phyloP scores from a whole-genome alignment of 108 stramenopile genomes.

The Aurantiochytrium sp. region DNA sequence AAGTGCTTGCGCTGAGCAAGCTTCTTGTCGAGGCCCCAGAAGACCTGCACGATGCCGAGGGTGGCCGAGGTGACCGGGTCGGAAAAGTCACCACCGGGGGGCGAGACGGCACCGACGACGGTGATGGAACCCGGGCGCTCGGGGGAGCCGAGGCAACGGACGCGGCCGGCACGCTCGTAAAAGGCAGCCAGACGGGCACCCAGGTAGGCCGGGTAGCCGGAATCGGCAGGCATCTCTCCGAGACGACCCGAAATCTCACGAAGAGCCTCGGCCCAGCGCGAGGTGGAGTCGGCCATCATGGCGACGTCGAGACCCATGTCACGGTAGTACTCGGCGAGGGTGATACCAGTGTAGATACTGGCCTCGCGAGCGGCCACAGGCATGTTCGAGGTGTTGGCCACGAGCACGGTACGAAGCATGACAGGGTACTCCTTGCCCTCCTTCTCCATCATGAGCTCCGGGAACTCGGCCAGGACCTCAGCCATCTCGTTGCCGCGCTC shows the following conservation, averaged over 20 bases:
- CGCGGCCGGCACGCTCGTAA: conserved; percentile 99
- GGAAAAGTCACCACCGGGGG: conserved; percentile 98
- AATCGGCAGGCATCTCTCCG: conserved; percentile 99
- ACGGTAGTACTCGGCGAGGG: conserved; percentile 93
- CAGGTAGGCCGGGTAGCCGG: conserved; percentile 98
- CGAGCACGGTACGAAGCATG: conserved; percentile 99
- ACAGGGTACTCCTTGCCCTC: conserved; percentile 86
- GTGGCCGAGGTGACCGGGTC: conserved; percentile 99
- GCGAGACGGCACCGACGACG: conserved; percentile 97
- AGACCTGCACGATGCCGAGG: conserved; percentile 98
- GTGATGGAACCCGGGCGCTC: conserved; percentile 94
- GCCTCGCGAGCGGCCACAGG: conserved; percentile 99
- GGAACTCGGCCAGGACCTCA: conserved; percentile 98
- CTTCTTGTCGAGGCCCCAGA: conserved; percentile 99
- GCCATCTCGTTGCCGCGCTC: conserved; percentile 99
- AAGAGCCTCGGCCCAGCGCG: conserved; percentile 99
- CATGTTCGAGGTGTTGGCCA: conserved; percentile 99
- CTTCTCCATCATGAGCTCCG: conserved; percentile 94
- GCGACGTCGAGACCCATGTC: conserved; percentile 99
- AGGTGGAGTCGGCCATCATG: conserved; percentile 99
- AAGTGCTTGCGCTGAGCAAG: conserved; percentile 99
- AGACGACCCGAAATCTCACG: conserved; percentile 99
- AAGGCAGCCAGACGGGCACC: conserved; percentile 98
- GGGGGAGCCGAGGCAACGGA: conserved; percentile 90
- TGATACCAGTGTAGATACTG: conserved; percentile 98